Evolutionary conservation across 148 eudicot genomes (phyloP), one percentile per base, ranked within the genome.

Genomic region (Vaccinium macrocarpon): DNA sequence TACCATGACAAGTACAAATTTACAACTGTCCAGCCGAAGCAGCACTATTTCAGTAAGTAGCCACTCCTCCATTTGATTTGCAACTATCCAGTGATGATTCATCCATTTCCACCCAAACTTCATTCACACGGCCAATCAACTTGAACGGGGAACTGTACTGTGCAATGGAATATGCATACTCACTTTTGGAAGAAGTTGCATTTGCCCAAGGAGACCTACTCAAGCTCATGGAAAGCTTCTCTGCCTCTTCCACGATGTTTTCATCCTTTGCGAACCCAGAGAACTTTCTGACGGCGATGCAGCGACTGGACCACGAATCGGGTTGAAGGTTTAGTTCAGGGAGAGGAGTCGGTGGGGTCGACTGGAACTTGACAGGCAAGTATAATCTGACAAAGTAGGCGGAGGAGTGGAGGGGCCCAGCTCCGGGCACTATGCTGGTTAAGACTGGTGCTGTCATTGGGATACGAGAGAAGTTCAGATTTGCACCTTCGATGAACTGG

Each of bases 401-500:
- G 3, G 96, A 92, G 52, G 98, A 92, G 84, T 94, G 92, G n/a
- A 91, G 87, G 4, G 95, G 92, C 35, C 93, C 95, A 11, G 95
- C 91, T 86, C 85, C 92, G 0, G 95, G 92, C 83, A 90, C 89
- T 25, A 94, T 86, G 88, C 95, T 94, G n/a, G 98, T 95, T 50
- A 95, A 61, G 62, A 95, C 92, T 0, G 98, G 98, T 27, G 84
- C 86, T 9, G 96, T 95, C 96, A 94, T 92, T 13, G 89, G 87
- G 82, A 95, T 85, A 50, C 96, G 81, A 12, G 98, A 93, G 68
- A 1, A 84, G 92, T 95, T 95, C 85, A 95, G 82, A 80, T 95
- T 95, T 82, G 98, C 98, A 42, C 98, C 98, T 92, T 95, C 85
- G 27, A 90, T 94, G 86, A 81, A 95, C 79, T 95, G 96, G 88